Conservation (phyloP, 164 flowering plant genomes). For the Tinospora cordifolia region DNA sequence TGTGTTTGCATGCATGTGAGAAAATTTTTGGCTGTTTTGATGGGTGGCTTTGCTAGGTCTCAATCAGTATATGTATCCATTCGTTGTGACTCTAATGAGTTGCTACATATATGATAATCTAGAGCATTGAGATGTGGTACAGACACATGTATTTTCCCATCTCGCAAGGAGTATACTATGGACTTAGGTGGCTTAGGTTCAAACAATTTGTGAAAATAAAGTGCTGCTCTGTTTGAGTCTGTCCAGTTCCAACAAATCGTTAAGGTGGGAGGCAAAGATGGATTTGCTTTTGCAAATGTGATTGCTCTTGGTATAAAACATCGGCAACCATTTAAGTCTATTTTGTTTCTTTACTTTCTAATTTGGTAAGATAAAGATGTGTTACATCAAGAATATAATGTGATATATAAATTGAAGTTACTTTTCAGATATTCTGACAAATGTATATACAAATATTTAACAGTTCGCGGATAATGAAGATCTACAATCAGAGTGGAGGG, state of each 20-base stretch:
- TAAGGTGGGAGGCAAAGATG: not conserved
- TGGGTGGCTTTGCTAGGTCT: too few species aligned
- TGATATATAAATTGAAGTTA: not conserved
- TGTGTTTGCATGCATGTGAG: too few species aligned
- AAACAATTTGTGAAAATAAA: not conserved
- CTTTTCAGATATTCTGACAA: constrained; percentile 10
- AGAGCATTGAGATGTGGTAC: not conserved
- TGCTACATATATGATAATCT: not conserved
- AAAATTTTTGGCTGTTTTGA: too few species aligned
- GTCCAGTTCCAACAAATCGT: not conserved
- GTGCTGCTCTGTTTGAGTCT: not conserved
- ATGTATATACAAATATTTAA: constrained; percentile 4
- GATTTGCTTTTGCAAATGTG: too few species aligned
- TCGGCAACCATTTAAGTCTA: not conserved
- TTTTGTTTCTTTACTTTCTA: not conserved
- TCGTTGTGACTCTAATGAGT: too few species aligned
- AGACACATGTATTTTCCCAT: not conserved
- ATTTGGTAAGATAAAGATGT: not conserved
- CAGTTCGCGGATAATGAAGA: constrained; percentile 87
- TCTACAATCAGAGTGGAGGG: constrained; percentile 76
- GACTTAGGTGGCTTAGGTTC: not conserved
- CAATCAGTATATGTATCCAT: too few species aligned
- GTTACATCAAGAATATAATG: not conserved
- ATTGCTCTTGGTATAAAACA: not conserved
- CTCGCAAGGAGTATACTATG: not conserved